Conservation (phyloP, 78 protist species). For the Fonticula alba region DNA sequence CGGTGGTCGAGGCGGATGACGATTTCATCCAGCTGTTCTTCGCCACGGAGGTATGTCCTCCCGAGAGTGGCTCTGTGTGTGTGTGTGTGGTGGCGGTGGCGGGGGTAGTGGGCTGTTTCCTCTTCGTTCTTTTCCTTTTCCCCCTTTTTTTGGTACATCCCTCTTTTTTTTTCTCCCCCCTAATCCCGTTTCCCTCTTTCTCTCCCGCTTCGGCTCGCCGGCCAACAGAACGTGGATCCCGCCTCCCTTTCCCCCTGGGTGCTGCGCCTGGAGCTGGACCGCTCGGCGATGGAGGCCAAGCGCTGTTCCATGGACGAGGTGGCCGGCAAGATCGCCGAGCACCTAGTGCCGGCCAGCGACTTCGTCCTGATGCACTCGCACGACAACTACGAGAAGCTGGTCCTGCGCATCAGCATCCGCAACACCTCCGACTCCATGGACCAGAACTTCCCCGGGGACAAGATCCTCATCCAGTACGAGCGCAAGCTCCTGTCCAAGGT, state of each 20-base stretch:
- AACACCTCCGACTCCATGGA: slow-evolving; percentile 3
- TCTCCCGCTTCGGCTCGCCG: neutral
- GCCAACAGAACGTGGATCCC: no score
- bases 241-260: no score
- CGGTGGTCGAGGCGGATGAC: slow-evolving; percentile 22
- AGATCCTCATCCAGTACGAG: neutral
- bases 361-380: slow-evolving; percentile 44
- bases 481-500: slow-evolving; percentile 37
- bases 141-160: neutral
- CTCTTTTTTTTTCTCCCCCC: neutral
- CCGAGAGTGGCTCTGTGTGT: no score
- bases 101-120: slow-evolving; percentile 13
- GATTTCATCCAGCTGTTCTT: neutral
- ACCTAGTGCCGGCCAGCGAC: slow-evolving; percentile 14
- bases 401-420: slow-evolving; percentile 50
- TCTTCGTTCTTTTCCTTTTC: neutral
- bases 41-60: no score
- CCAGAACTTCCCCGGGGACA: neutral
- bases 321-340: slow-evolving; percentile 24
- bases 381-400: slow-evolving; percentile 66
- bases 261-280: slow-evolving; percentile 70
- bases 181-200: neutral
- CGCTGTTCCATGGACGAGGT: slow-evolving; percentile 36
- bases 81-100: no score
- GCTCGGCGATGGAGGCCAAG: slow-evolving; percentile 41